Evolutionary conservation across 257 asterid species (phyloP).

Genomic region (Coffea eugenioides): DNA sequence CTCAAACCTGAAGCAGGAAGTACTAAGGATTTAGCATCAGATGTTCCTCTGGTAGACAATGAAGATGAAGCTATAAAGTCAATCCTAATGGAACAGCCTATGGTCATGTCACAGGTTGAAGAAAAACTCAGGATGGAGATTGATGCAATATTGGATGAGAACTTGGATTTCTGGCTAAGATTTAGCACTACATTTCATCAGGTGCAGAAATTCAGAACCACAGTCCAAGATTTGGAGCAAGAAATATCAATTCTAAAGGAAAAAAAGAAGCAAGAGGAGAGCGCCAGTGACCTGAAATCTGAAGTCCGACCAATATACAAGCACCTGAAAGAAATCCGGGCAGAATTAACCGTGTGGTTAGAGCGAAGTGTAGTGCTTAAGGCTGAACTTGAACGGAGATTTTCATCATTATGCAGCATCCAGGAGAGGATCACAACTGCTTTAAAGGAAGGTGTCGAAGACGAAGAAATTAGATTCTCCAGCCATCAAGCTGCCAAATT

Average conservation of each 20-base stretch:
- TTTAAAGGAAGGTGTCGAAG: slow-evolving; percentile 63
- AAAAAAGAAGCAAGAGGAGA: slow-evolving; percentile 54
- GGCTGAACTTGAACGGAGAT: slow-evolving; percentile 68
- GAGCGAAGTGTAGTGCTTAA: slow-evolving; percentile 61
- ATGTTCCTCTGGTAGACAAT: slow-evolving; percentile 10
- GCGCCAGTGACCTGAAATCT: slow-evolving; percentile 47
- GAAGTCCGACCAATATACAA: slow-evolving; percentile 79
- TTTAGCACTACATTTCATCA: slow-evolving; percentile 88
- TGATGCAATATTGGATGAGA: slow-evolving; percentile 80
- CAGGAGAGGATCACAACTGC: slow-evolving; percentile 78
- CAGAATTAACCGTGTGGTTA: slow-evolving; percentile 73
- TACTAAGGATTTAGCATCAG: slow-evolving; percentile 17
- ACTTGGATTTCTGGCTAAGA: slow-evolving; percentile 88
- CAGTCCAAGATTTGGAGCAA: slow-evolving; percentile 59
- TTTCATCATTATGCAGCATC: slow-evolving; percentile 61
- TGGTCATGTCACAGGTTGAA: slow-evolving; percentile 49
- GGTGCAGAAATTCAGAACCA: slow-evolving; percentile 76
- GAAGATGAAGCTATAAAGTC: slow-evolving; percentile 36
- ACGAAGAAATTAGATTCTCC: slow-evolving; percentile 62
- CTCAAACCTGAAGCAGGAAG: slow-evolving; percentile 25
- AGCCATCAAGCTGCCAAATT: slow-evolving; percentile 94
- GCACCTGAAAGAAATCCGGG: slow-evolving; percentile 77
- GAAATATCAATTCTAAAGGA: slow-evolving; percentile 57
- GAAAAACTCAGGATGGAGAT: slow-evolving; percentile 65
- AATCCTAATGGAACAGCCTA: slow-evolving; percentile 26